Percentiles rank a stretch among this genome's conserved stretches.
These are phyloP conservation scores for Dactylella cylindrospora DNA, from an alignment of 2,329 filamentous ascomycete species.

Conservation along the genomic window DNA sequence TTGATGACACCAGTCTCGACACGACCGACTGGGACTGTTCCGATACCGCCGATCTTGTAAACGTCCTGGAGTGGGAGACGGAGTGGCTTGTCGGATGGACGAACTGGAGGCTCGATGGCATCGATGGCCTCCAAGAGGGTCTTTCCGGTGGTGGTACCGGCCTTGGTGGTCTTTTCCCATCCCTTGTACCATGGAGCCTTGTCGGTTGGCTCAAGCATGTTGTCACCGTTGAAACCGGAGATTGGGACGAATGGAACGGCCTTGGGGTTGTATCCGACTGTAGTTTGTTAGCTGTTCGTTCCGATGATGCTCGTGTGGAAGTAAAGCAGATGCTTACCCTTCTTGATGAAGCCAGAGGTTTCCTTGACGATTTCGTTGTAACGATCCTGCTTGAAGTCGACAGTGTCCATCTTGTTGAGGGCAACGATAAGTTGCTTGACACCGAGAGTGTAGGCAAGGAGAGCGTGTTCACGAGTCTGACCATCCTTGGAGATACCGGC, in stretches of 20 bases:
- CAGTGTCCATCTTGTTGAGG: slow-evolving; percentile 99
- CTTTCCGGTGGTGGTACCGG: slow-evolving; percentile 83
- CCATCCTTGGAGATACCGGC: slow-evolving; percentile 99
- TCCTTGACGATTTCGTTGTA: slow-evolving; percentile 99
- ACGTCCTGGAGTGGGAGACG: slow-evolving; percentile 99
- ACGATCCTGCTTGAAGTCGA: slow-evolving; percentile 95
- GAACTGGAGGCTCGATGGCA: slow-evolving; percentile 85
- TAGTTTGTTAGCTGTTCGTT: neutral
- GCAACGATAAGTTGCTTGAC: slow-evolving; percentile 99
- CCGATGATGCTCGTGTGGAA: neutral
- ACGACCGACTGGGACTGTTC: slow-evolving; percentile 99
- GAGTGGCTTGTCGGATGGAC: slow-evolving; percentile 98
- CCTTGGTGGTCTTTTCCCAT: slow-evolving; percentile 98
- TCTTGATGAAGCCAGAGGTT: slow-evolving; percentile 99
- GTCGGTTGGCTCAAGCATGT: slow-evolving; percentile 87
- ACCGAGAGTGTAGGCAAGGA: slow-evolving; percentile 99
- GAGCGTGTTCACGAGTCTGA: slow-evolving; percentile 99
- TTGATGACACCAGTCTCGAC: slow-evolving; percentile 98
- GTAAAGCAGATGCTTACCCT: slow-evolving; percentile 56
- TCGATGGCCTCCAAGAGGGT: slow-evolving; percentile 99
- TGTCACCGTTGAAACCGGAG: slow-evolving; percentile 99
- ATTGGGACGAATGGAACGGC: slow-evolving; percentile 96
- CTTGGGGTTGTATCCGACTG: slow-evolving; percentile 99
- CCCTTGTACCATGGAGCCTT: slow-evolving; percentile 99
- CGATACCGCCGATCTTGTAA: slow-evolving; percentile 99